Evolutionary conservation across 2,329 filamentous ascomycete genomes (phyloP).

Genomic region (Hirsutella rhossiliensis): DNA sequence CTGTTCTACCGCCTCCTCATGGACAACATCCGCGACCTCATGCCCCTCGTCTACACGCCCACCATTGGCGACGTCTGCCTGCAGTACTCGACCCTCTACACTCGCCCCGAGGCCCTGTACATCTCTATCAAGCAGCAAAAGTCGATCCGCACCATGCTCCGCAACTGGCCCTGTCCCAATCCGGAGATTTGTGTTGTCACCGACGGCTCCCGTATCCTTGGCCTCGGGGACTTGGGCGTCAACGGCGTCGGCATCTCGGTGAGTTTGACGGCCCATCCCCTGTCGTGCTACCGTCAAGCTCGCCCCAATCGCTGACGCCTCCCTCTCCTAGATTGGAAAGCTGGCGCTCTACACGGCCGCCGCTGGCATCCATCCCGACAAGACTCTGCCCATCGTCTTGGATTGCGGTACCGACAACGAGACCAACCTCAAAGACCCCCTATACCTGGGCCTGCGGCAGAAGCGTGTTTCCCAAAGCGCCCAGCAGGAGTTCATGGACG

Average conservation of each 20-base stretch:
- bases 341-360: conserved; percentile 89
- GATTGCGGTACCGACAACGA: conserved; percentile 58
- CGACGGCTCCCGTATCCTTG: conserved; percentile 84
- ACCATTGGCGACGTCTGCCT: conserved; percentile 94
- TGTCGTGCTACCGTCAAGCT: neutral
- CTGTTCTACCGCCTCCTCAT: conserved; percentile 76
- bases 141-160: conserved; percentile 75
- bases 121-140: conserved; percentile 91
- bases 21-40: conserved; percentile 64
- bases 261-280: conserved; percentile 23
- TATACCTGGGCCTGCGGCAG: conserved; percentile 83
- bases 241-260: conserved; percentile 97
- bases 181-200: conserved; percentile 96
- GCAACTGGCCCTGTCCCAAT: conserved; percentile 82
- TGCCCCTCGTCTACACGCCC: conserved; percentile 77
- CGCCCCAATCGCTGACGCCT: neutral
- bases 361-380: conserved; percentile 84
- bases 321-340: conserved; percentile 64
- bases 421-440: conserved; percentile 51
- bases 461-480: conserved; percentile 67
- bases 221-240: conserved; percentile 87
- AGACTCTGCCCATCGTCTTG: conserved; percentile 61
- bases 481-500: conserved; percentile 88
- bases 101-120: conserved; percentile 88
- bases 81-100: conserved; percentile 92